Conservation (phyloP, 768 basidiomycete species). For the Russula sp. region DNA sequence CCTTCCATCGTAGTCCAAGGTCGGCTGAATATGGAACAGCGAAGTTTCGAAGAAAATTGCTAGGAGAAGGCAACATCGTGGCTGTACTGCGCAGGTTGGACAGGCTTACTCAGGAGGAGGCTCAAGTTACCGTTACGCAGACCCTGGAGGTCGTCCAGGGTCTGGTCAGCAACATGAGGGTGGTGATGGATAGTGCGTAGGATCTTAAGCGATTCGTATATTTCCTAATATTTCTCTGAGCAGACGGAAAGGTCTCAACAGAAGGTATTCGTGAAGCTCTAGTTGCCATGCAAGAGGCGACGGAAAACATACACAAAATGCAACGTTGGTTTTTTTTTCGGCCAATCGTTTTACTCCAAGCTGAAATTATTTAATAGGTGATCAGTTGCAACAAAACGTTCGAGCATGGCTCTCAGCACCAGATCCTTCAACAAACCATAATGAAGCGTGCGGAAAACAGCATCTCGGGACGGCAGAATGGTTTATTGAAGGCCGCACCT, state of each 20-base stretch:
- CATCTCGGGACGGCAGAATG: slow-evolving; percentile 1
- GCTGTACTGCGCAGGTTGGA: slow-evolving; percentile 7
- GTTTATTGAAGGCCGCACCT: slow-evolving; percentile 4
- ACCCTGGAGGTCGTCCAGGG: slow-evolving; percentile 4
- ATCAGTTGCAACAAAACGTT: background rate
- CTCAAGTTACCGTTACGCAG: background rate
- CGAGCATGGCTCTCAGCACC: slow-evolving; percentile 6
- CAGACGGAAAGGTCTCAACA: slow-evolving; percentile 3
- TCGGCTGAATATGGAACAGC: background rate
- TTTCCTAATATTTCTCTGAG: background rate
- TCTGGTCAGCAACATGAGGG: background rate
- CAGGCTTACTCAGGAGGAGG: slow-evolving; percentile 11
- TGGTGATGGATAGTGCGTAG: background rate
- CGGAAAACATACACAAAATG: background rate
- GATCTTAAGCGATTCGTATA: background rate
- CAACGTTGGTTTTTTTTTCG: background rate
- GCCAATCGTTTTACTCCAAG: background rate
- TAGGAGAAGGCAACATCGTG: background rate
- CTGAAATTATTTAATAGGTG: background rate
- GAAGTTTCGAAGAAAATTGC: slow-evolving; percentile 8
- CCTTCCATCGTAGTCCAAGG: background rate
- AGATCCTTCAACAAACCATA: slow-evolving; percentile 7
- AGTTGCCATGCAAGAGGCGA: slow-evolving; percentile 2
- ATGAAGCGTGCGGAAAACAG: background rate
- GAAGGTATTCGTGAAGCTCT: slow-evolving; percentile 4